These are phyloP conservation scores for Gamsiella multidivaricata DNA, from an alignment of 192 early-diverging fungal genomes.

Conservation along the genomic window DNA sequence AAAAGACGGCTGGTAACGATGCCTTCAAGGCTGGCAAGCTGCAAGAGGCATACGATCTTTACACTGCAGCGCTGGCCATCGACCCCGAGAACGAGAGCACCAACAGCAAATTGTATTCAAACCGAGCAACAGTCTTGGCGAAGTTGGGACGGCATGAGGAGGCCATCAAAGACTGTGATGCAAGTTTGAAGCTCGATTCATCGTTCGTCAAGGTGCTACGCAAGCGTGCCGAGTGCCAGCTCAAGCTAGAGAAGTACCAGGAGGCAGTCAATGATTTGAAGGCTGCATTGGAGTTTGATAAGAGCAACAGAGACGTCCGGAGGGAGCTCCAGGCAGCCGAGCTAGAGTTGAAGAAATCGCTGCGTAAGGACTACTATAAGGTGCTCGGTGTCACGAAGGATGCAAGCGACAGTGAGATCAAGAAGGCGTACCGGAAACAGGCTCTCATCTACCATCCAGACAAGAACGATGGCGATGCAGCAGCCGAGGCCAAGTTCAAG, in stretches of 20 bases:
- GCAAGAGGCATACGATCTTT: slow-evolving; percentile 73
- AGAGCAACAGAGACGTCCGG: slow-evolving; percentile 64
- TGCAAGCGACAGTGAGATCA: slow-evolving; percentile 83
- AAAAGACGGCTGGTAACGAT: slow-evolving; percentile 81
- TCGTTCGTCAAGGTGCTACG: slow-evolving; percentile 80
- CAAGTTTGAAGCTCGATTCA: slow-evolving; percentile 71
- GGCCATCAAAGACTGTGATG: slow-evolving; percentile 70
- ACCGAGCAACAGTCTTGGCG: slow-evolving; percentile 76
- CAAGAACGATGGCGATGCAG: slow-evolving; percentile 78
- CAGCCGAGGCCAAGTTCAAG: slow-evolving; percentile 85
- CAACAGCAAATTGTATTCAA: slow-evolving; percentile 77
- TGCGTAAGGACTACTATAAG: slow-evolving; percentile 97
- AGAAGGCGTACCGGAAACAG: slow-evolving; percentile 85
- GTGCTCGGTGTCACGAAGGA: slow-evolving; percentile 82
- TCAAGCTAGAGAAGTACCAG: slow-evolving; percentile 79
- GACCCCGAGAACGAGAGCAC: slow-evolving; percentile 72
- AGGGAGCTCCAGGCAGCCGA: slow-evolving; percentile 67
- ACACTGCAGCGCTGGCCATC: slow-evolving; percentile 72
- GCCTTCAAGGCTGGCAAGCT: slow-evolving; percentile 70
- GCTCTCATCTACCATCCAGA: slow-evolving; percentile 94
- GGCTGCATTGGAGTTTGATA: slow-evolving; percentile 66
- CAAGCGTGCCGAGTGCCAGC: slow-evolving; percentile 78
- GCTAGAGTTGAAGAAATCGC: slow-evolving; percentile 72
- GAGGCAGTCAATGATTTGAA: slow-evolving; percentile 86
- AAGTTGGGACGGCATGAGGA: slow-evolving; percentile 71